phyloP scores from a whole-genome alignment of 495 filamentous ascomycete species.

The Daldinia grandis region DNA sequence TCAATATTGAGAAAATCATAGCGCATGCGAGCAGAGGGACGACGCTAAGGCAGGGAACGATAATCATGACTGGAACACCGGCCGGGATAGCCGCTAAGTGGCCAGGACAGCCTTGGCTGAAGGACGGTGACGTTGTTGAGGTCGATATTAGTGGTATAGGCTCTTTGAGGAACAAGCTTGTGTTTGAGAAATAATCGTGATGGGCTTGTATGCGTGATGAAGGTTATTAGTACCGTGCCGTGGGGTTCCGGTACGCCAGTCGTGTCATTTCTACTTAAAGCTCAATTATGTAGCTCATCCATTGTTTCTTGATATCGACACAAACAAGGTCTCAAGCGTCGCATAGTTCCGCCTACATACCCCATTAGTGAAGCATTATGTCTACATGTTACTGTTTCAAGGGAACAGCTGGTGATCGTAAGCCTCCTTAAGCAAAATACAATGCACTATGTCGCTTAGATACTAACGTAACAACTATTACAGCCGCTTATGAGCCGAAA shows the following conservation, averaged over 20 bases:
- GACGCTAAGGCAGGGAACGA: constrained; percentile 46
- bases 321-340: no score
- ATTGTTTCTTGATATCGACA: background rate
- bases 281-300: background rate
- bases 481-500: constrained; percentile 4
- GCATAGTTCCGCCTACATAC: background rate
- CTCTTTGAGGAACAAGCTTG: constrained; percentile 52
- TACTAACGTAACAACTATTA: background rate
- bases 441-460: background rate
- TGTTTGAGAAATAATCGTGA: constrained; percentile 32
- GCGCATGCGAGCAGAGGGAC: constrained; percentile 48
- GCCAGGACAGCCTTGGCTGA: constrained; percentile 64
- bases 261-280: background rate
- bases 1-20: constrained; percentile 35
- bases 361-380: constrained; percentile 3
- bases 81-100: constrained; percentile 58
- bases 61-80: constrained; percentile 57
- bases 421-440: background rate
- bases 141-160: constrained; percentile 55
- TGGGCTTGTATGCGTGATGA: background rate
- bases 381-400: constrained; percentile 25
- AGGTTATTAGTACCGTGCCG: background rate
- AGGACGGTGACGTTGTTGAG: constrained; percentile 67
- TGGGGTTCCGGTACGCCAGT: constrained; percentile 1
- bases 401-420: constrained; percentile 13